Percentiles rank a stretch among this genome's conserved stretches.
Conservation (phyloP, 202 grass and related monocot genomes). For the Setaria italica region DNA sequence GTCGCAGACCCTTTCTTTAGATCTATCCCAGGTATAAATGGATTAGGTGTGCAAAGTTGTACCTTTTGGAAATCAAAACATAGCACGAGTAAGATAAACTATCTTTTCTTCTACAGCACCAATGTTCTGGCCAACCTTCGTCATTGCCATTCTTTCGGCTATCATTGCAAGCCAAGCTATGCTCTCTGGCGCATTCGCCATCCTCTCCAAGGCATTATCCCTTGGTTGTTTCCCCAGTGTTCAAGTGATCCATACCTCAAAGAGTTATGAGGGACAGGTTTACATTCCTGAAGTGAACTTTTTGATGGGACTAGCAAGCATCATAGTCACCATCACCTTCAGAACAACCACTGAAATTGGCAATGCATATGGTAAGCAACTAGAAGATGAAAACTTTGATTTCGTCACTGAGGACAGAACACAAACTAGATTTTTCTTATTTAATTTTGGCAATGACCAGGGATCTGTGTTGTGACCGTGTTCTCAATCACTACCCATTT, state of each 20-base stretch:
- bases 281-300: constrained; percentile 94
- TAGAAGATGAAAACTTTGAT: not conserved
- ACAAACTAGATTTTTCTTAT: not conserved
- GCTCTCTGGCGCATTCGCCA: constrained; percentile 83
- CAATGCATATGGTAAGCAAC: constrained; percentile 75
- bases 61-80: not conserved
- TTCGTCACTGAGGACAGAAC: not conserved
- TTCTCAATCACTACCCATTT: constrained; percentile 74
- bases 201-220: constrained; percentile 72
- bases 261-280: constrained; percentile 78
- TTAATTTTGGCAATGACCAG: constrained; percentile 33
- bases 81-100: constrained; percentile 3
- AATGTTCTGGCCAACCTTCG: constrained; percentile 80
- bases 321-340: constrained; percentile 69
- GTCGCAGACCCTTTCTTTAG: constrained; percentile 66
- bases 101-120: constrained; percentile 43
- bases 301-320: constrained; percentile 66
- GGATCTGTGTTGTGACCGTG: constrained; percentile 62
- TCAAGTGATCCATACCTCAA: constrained; percentile 73
- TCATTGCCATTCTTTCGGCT: constrained; percentile 68
- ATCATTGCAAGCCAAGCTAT: constrained; percentile 96
- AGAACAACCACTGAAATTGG: constrained; percentile 67
- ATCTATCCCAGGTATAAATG: constrained; percentile 70
- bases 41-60: not conserved
- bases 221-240: constrained; percentile 86